A percentile compares a stretch with the other conserved stretches of the same genome.
phyloP scores from a whole-genome alignment of 1,284 basidiomycete genomes.

The Fistulina hepatica region DNA sequence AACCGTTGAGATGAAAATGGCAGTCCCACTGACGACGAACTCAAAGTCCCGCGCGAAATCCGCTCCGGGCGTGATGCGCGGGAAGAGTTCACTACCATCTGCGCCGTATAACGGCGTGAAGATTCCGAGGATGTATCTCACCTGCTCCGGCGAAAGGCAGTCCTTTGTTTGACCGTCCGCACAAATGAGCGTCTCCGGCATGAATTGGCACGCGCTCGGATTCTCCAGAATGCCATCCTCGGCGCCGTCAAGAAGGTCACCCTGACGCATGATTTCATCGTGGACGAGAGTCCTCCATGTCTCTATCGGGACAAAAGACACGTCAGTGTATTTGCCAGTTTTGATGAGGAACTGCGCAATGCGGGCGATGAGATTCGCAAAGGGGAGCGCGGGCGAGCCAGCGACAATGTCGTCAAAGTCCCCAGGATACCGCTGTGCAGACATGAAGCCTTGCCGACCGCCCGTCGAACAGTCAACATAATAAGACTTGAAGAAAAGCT shows the following conservation, averaged over 20 bases:
- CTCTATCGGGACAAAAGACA: conserved; percentile 13
- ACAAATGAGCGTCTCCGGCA: conserved; percentile 18
- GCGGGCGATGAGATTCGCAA: conserved; percentile 15
- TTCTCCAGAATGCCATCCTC: conserved; percentile 24
- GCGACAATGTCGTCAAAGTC: conserved; percentile 27
- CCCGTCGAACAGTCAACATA: conserved; percentile 24
- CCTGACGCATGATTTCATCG: conserved; percentile 22
- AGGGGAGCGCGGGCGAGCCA: conserved; percentile 21
- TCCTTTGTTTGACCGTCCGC: background rate
- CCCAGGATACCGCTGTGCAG: conserved; percentile 17
- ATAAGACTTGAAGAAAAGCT: conserved; percentile 15
- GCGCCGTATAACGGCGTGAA: conserved; percentile 9
- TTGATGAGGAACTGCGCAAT: background rate
- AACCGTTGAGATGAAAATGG: conserved; percentile 7
- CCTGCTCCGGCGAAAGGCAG: conserved; percentile 11
- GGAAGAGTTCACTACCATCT: conserved; percentile 5
- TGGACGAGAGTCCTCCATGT: conserved; percentile 17
- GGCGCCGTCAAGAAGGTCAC: conserved; percentile 26
- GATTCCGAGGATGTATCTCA: conserved; percentile 11
- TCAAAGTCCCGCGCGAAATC: background rate
- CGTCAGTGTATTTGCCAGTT: conserved; percentile 5
- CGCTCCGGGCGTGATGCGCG: conserved; percentile 12
- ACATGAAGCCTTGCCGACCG: conserved; percentile 19
- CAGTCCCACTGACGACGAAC: conserved; percentile 11
- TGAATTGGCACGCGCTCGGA: conserved; percentile 20